A percentile compares a stretch with the other conserved stretches of the same genome.
Evolutionary conservation across 177 flowering plant species (phyloP).

Genomic region (Vitis hybrid): DNA sequence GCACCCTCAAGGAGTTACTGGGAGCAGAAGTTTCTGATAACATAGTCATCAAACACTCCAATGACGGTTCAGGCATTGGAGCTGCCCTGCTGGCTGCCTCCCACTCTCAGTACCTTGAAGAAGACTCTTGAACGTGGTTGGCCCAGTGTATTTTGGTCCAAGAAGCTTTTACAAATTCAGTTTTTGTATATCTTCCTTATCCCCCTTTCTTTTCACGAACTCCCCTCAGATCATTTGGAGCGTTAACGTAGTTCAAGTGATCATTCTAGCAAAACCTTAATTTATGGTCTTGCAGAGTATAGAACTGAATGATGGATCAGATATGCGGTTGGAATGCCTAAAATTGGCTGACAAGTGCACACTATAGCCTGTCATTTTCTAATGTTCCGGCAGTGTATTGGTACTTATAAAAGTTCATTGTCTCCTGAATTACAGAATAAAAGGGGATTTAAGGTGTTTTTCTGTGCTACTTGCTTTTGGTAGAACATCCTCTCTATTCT

Average conservation of each 20-base stretch:
- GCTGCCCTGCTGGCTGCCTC: constrained; percentile 96
- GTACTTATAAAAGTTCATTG: constrained; percentile 3
- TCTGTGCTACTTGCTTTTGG: constrained; percentile 8
- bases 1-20: constrained; percentile 67
- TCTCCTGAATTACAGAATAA: constrained; percentile 20
- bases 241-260: constrained; percentile 13
- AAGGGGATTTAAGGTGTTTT: constrained; percentile 14
- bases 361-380: too few relatives aligned
- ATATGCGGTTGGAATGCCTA: neutral
- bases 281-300: constrained; percentile 21
- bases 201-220: neutral
- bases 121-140: constrained; percentile 34
- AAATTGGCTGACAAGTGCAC: neutral
- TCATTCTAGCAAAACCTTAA: constrained; percentile 15
- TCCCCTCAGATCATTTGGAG: neutral
- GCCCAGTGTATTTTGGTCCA: neutral
- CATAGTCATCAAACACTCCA: constrained; percentile 54
- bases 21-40: constrained; percentile 52
- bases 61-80: constrained; percentile 94
- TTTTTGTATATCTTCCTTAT: constrained; percentile 21
- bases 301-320: constrained; percentile 1
- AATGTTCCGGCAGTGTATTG: neutral
- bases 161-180: neutral
- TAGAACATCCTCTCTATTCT: constrained; percentile 6
- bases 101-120: constrained; percentile 75